Evolutionary conservation across 2,329 filamentous ascomycete species (phyloP), one percentile per base, ranked within the genome.

Genomic region (Microcyclospora pomicola): DNA sequence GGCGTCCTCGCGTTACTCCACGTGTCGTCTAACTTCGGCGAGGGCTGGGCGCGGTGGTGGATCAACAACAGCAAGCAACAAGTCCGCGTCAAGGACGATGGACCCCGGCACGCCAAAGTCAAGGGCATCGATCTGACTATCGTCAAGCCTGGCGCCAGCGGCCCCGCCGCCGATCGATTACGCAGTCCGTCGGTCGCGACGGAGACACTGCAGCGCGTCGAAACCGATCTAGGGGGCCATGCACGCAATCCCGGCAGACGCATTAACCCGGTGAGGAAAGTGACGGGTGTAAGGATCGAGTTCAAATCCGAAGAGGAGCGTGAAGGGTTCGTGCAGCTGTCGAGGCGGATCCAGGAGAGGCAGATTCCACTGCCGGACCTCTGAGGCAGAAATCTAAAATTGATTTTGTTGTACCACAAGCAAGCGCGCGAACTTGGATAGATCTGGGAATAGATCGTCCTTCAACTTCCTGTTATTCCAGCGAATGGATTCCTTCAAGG

Each of bases 1-100:
- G 65, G 61, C 14, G 55, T 67, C 13, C 52, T 67, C 27, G 63
- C 59, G 0, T 51, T 66, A 3, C 60, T 67, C 29, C 64, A 67
- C 39, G 63, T 64, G 33, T 58, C 53, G 2, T 60, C 62, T 0
- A 59, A 60, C 11, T 67, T 67, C 33, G 54, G 62, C 14, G 52
- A 56, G 5, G 63, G 64, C 0, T 50, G 65, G 42, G 53, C 66
- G 5, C 54, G 59, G 1, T 67, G 65, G 50, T 66, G 63, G 47
- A 51, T 68, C 15, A 68, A 67, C 34, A 56, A 54, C 3, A 49
- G 48, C 1, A 49, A 48, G 3, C 51, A 57, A 9, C 59, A 59
- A 0, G 55, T 67, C 2, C 51, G 53, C 1, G 54, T 66, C 2
- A 62, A 63, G 33, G 62, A 64, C 15, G 61, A 62, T 4, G 59